phyloP scores from a whole-genome alignment of 495 filamentous ascomycete species.

The Trichoderma erinaceum region DNA sequence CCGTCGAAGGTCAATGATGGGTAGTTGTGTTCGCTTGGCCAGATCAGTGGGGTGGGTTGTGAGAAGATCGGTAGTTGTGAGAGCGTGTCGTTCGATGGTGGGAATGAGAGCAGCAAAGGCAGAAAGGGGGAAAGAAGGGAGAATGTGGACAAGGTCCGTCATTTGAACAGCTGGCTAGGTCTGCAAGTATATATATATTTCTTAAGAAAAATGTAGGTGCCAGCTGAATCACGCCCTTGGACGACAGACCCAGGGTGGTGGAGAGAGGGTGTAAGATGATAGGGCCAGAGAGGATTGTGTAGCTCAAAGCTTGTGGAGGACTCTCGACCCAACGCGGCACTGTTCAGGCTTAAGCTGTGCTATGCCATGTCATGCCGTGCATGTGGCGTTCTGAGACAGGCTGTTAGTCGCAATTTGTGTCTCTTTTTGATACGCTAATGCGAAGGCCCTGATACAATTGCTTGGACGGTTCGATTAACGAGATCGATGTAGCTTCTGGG shows the following conservation, averaged over 20 bases:
- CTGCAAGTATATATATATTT: not conserved
- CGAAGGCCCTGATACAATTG: not conserved
- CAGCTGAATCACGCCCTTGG: not conserved
- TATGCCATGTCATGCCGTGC: not conserved
- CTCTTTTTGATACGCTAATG: not conserved
- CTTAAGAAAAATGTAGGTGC: not conserved
- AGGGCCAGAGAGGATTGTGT: not conserved
- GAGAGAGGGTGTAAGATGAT: constrained; percentile 13
- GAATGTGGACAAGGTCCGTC: constrained; percentile 82
- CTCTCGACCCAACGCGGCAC: not conserved
- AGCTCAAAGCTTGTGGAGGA: not conserved
- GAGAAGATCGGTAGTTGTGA: constrained; percentile 80
- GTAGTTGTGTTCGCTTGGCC: constrained; percentile 77
- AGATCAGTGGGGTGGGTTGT: constrained; percentile 77
- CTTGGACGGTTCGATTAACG: not conserved
- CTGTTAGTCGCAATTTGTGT: not conserved
- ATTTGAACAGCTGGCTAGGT: constrained; percentile 34
- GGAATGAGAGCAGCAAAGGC: constrained; percentile 70
- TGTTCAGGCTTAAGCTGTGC: not conserved
- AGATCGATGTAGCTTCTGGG: not conserved
- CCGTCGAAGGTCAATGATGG: constrained; percentile 68
- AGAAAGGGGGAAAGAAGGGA: constrained; percentile 68
- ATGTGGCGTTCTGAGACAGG: constrained; percentile 8
- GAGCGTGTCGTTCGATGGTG: constrained; percentile 63
- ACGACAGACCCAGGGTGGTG: not conserved